Percentiles rank a stretch among this genome's conserved stretches.
phyloP scores from a whole-genome alignment of 2,329 filamentous ascomycete genomes.

The Fusarium camptoceras region DNA sequence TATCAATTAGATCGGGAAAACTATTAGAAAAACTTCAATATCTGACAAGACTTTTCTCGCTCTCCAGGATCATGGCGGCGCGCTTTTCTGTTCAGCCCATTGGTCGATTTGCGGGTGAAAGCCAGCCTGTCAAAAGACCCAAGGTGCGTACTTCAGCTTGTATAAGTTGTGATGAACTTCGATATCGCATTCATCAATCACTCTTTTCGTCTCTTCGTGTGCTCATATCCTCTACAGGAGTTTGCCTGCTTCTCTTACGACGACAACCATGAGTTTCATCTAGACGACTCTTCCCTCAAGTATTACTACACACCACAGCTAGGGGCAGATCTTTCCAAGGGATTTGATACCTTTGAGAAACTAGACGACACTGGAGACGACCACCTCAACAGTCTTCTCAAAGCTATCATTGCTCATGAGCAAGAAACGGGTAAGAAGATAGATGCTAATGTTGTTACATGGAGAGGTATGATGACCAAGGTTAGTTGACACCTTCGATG shows the following conservation, averaged over 20 bases:
- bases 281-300: conserved; percentile 81
- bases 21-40: not conserved
- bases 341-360: conserved; percentile 85
- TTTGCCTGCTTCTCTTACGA: conserved; percentile 96
- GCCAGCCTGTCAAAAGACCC: conserved; percentile 79
- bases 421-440: conserved; percentile 73
- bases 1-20: not conserved
- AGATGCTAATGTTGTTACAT: conserved; percentile 86
- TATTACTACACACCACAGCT: conserved; percentile 87
- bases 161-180: not conserved
- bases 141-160: conserved; percentile 63
- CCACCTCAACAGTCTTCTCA: conserved; percentile 86
- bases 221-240: conserved; percentile 67
- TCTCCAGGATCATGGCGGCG: conserved; percentile 43
- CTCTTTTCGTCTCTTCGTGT: not conserved
- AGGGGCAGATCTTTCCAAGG: conserved; percentile 79
- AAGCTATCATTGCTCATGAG: conserved; percentile 80
- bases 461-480: conserved; percentile 99
- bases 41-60: not conserved
- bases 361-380: conserved; percentile 86
- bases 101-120: conserved; percentile 73
- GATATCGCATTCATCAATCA: not conserved
- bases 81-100: conserved; percentile 76
- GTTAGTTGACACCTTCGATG: conserved; percentile 56
- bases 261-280: conserved; percentile 78